Evolutionary conservation across 2,329 filamentous ascomycete species (phyloP), one percentile per base, ranked within the genome.

Genomic region (Sclerotinia borealis): DNA sequence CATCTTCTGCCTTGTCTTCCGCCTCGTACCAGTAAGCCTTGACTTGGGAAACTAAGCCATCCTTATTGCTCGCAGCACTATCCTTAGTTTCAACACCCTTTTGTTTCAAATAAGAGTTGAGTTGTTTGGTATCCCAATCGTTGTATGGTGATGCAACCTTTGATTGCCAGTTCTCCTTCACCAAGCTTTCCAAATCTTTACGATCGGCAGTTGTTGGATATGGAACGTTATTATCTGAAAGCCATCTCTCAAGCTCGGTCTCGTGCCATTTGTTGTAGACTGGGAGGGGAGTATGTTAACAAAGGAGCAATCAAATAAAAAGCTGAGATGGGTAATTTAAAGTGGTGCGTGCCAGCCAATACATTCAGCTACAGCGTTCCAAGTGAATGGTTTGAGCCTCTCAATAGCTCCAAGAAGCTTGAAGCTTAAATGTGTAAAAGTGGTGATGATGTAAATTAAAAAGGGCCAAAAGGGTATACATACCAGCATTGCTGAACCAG

Each of bases 201-300:
- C 95, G 92, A 77, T 97, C 92, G 55, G 93, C 87, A 13, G 93
- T 86, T 13, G 86, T 88, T n/a, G 95, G 92, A 76, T 97, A 92
- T 11, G 93, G 92, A 64, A 99, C 83, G 75, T 93, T 86, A 79
- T 98, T 85, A 75, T 99, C 95, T 36, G 90, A 90, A 56, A 99
- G 86, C 95, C 95, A 99, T 73, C 93, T 86, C 80, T 99, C 93
- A 36, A 99, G 86, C 82, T 99, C 95, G 27, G 91, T 96, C 81
- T 98, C 89, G 73, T 98, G 93, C 95, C 95, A 99, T 77, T 95
- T 97, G 80, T 98, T 97, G 83, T 98, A 98, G 19, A 89, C 93
- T 96, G 73, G 55, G 69, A 64, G 65, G 67, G 67, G 65, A 74
- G 68, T 65, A 63, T 61, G 67, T 76, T 66, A 76, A 69, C 31